phyloP scores from a whole-genome alignment of 2,329 filamentous ascomycete genomes.

The Drechslerella dactyloides region DNA sequence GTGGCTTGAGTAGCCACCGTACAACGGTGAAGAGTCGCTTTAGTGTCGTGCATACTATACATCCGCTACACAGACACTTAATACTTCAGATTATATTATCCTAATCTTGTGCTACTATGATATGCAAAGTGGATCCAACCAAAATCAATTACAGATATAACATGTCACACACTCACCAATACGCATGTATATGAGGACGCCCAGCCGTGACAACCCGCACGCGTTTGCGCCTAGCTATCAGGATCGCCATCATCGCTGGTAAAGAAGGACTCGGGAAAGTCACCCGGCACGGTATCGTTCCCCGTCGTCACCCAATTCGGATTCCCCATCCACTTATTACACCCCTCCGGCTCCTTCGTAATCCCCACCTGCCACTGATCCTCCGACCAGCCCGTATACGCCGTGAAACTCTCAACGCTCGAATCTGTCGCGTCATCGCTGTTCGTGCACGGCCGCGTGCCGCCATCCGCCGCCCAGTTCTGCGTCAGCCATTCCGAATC shows the following conservation, averaged over 20 bases:
- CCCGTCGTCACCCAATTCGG: slow-evolving; percentile 37
- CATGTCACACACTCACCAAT: no score
- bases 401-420: slow-evolving; percentile 10
- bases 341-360: slow-evolving; percentile 16
- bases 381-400: slow-evolving; percentile 33
- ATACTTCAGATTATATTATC: no score
- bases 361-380: slow-evolving; percentile 32
- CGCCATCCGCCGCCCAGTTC: slow-evolving; percentile 2
- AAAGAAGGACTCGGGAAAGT: slow-evolving; percentile 12
- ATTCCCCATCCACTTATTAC: slow-evolving; percentile 17
- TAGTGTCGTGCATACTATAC: no score
- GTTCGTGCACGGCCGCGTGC: slow-evolving; percentile 1
- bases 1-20: no score
- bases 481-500: slow-evolving; percentile 10
- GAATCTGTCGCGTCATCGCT: slow-evolving; percentile 3
- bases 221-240: neutral
- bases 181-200: no score
- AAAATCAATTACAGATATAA: no score
- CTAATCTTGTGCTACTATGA: no score
- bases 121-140: no score
- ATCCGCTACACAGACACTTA: no score
- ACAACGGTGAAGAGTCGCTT: no score
- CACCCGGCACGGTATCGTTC: slow-evolving; percentile 1
- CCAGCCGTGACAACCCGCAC: no score
- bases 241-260: neutral